Conservation (phyloP, 805 yeast species). For the Wickerhamiella spandovensis region DNA sequence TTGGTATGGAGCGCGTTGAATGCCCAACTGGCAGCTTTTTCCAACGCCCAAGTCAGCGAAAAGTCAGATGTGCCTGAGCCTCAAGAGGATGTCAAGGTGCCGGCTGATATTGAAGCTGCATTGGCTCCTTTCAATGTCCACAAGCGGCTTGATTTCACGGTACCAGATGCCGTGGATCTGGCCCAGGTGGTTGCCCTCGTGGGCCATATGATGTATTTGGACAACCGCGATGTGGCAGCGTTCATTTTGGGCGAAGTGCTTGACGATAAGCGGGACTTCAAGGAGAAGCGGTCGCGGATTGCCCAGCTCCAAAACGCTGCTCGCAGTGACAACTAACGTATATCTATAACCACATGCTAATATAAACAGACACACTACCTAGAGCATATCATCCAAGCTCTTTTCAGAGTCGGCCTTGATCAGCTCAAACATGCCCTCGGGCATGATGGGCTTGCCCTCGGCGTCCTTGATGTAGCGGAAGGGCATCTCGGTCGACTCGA, state of each 20-base stretch:
- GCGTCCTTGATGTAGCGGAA: slow-evolving; percentile 70
- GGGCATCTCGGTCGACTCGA: slow-evolving; percentile 96
- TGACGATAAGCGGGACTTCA: not conserved
- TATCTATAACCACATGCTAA: not conserved
- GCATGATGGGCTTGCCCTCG: slow-evolving; percentile 64
- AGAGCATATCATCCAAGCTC: slow-evolving; percentile 22
- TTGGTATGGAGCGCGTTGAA: not conserved
- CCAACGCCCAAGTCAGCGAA: slow-evolving; percentile 5
- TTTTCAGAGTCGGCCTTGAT: slow-evolving; percentile 79
- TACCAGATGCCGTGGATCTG: slow-evolving; percentile 69
- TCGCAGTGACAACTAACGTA: not conserved
- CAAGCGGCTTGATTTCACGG: slow-evolving; percentile 71
- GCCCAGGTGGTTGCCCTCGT: slow-evolving; percentile 68
- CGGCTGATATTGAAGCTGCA: slow-evolving; percentile 3
- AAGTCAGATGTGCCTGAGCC: slow-evolving; percentile 6
- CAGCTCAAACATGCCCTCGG: slow-evolving; percentile 79
- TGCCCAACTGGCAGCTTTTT: not conserved
- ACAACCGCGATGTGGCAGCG: slow-evolving; percentile 71
- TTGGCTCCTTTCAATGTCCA: slow-evolving; percentile 44
- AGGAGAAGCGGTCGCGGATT: not conserved
- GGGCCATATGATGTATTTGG: slow-evolving; percentile 81
- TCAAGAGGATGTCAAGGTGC: not conserved
- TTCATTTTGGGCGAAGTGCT: slow-evolving; percentile 53
- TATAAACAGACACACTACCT: not conserved
- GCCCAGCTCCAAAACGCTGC: not conserved